Conservation (phyloP, 305 asterid species). For the Lippia alba region DNA sequence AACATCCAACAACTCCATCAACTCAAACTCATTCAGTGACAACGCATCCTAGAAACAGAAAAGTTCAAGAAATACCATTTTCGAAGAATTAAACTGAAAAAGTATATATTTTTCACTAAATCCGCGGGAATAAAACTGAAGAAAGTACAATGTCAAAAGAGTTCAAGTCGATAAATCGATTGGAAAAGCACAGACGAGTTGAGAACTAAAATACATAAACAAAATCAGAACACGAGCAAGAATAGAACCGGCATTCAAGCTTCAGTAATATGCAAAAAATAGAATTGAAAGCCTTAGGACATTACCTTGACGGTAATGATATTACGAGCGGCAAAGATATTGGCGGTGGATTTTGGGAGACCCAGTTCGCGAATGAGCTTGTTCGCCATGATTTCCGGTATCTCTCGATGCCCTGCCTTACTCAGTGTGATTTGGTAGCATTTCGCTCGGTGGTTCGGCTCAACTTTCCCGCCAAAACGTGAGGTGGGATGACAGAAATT, state of each 20-base stretch:
- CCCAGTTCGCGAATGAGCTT: slow-evolving; percentile 76
- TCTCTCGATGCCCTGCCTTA: slow-evolving; percentile 4
- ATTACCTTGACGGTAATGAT: slow-evolving; percentile 77
- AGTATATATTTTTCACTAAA: no score
- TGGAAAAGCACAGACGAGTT: not conserved
- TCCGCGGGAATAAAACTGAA: not conserved
- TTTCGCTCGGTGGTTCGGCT: not conserved
- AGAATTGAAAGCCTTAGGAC: not conserved
- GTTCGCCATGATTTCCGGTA: slow-evolving; percentile 63
- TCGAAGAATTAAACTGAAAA: no score
- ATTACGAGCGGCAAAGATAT: slow-evolving; percentile 77
- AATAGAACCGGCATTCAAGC: not conserved
- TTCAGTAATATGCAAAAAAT: not conserved
- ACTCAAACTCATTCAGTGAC: slow-evolving; percentile 73
- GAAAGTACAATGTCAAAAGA: not conserved
- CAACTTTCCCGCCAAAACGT: slow-evolving; percentile 25
- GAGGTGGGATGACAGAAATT: not conserved
- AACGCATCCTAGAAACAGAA: slow-evolving; percentile 66
- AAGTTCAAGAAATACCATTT: slow-evolving; percentile 15
- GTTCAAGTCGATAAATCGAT: not conserved
- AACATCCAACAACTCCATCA: slow-evolving; percentile 86
- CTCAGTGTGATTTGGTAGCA: not conserved
- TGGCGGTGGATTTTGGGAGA: slow-evolving; percentile 64
- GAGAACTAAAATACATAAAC: not conserved
- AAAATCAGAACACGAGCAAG: not conserved